Evolutionary conservation across 1,139 yeast genomes (phyloP), one percentile per base, ranked within the genome.

Genomic region (Scheffersomyces cryptocercus): DNA sequence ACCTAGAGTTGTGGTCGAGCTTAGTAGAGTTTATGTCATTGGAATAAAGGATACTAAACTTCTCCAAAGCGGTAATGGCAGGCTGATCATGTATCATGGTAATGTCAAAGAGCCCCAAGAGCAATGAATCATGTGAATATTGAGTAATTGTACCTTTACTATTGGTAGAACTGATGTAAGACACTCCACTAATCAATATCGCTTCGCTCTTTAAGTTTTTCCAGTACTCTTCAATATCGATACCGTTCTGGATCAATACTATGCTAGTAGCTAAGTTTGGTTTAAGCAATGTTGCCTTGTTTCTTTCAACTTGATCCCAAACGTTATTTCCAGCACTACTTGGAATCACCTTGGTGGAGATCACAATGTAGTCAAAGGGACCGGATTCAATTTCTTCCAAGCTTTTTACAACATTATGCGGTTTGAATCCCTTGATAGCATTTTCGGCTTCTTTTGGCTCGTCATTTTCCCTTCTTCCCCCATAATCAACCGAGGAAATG

Each of bases 221-320:
- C 6, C 95, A 93, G 57, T 73, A 85, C 37, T 72, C 67, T 42
- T 72, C 68, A 47, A 85, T 84, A 33, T 83, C 90, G 45, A 85
- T 70, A 3, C 95, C 95, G 56, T 87, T 87, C 62, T 87, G 93
- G 39, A 85, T 61, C 48, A 86, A 70, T 3, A 85, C 79, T 44
- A 88, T 78, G 4, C 78, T 71, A 4, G 88, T 75, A 8, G 34
- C 44, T 9, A 42, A 42, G 29, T 43, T 34, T 4, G 48, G 41
- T 37, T 48, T 48, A 34, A 52, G 20, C 26, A 52, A 44, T 4
- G 29, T 34, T 4, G 40, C 42, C 24, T 46, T 48, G 40, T 44
- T 33, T 14, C 43, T 37, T 11, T 46, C 51, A 15, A 59, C 47
- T 10, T 62, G 55, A 38, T 61, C 57, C 68, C 67, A 63, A 2